Evolutionary conservation across 371 early-diverging fungal genomes (phyloP).

Genomic region (Nematocida sp.): DNA sequence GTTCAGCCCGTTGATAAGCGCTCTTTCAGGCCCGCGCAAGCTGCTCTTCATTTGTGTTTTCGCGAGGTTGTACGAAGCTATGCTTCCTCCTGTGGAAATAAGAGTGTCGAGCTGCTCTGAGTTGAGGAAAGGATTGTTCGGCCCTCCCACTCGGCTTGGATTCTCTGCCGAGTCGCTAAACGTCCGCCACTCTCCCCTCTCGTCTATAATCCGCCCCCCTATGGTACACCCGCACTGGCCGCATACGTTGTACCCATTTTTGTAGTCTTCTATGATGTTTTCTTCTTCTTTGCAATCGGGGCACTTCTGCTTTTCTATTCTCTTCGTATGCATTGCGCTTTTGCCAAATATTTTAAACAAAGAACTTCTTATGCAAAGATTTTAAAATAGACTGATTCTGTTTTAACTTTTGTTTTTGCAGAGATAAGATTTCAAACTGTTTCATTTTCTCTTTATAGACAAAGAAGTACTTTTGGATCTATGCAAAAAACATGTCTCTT

Average conservation of each 20-base stretch:
- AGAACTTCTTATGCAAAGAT: not conserved
- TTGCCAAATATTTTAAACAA: not conserved
- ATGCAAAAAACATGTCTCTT: not conserved
- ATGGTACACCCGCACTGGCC: constrained; percentile 87
- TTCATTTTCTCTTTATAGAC: not conserved
- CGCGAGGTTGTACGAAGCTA: constrained; percentile 57
- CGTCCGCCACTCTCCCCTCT: constrained; percentile 95
- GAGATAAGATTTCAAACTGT: too few species aligned
- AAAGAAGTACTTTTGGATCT: not conserved
- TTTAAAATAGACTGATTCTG: not conserved
- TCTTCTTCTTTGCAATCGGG: constrained; percentile 66
- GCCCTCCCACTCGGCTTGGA: constrained; percentile 94
- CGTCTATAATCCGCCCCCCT: constrained; percentile 91
- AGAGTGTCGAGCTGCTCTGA: constrained; percentile 64
- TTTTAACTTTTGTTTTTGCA: not conserved
- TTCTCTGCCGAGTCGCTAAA: constrained; percentile 80
- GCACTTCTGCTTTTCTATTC: constrained; percentile 51
- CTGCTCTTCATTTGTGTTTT: constrained; percentile 65
- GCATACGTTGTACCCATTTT: constrained; percentile 79
- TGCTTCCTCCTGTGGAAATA: constrained; percentile 58
- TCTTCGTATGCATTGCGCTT: constrained; percentile 30
- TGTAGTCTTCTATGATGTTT: constrained; percentile 89
- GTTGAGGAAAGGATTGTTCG: constrained; percentile 67
- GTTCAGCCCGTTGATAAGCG: constrained; percentile 78
- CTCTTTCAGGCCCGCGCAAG: constrained; percentile 69